Evolutionary conservation across 306 rosid species (phyloP).

Genomic region (Crotalaria pallida): DNA sequence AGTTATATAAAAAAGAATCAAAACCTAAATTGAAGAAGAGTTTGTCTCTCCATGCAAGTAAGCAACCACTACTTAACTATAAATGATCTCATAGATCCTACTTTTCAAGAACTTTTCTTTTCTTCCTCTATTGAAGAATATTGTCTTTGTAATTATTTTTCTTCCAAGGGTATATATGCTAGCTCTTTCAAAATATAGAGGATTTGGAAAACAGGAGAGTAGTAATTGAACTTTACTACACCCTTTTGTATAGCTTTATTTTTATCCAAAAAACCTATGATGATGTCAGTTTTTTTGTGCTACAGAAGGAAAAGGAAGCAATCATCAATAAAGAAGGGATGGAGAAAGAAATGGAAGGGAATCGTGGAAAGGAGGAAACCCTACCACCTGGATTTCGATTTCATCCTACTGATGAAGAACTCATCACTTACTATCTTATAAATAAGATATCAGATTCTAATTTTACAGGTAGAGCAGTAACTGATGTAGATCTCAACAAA

Average conservation of each 20-base stretch:
- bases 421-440: constrained; percentile 67
- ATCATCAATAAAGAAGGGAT: constrained; percentile 29
- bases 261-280: background rate
- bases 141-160: background rate
- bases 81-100: background rate
- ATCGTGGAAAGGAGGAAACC: constrained; percentile 46
- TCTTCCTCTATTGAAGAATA: constrained; percentile 18
- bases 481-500: constrained; percentile 91
- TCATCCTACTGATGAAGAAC: constrained; percentile 94
- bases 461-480: constrained; percentile 66
- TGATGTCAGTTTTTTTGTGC: constrained; percentile 32
- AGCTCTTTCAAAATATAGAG: background rate
- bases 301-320: constrained; percentile 38
- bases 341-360: constrained; percentile 43
- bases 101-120: constrained; percentile 4
- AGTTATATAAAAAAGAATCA: constrained; percentile 30
- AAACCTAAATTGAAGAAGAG: constrained; percentile 29
- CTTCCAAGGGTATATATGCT: background rate
- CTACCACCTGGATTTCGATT: constrained; percentile 91
- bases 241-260: background rate
- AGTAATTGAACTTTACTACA: background rate
- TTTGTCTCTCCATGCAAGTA: constrained; percentile 50
- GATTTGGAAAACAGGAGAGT: background rate
- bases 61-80: constrained; percentile 15
- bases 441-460: constrained; percentile 69